Evolutionary conservation across 108 stramenopile genomes (phyloP).

Genomic region (Thalassiosira profunda): DNA sequence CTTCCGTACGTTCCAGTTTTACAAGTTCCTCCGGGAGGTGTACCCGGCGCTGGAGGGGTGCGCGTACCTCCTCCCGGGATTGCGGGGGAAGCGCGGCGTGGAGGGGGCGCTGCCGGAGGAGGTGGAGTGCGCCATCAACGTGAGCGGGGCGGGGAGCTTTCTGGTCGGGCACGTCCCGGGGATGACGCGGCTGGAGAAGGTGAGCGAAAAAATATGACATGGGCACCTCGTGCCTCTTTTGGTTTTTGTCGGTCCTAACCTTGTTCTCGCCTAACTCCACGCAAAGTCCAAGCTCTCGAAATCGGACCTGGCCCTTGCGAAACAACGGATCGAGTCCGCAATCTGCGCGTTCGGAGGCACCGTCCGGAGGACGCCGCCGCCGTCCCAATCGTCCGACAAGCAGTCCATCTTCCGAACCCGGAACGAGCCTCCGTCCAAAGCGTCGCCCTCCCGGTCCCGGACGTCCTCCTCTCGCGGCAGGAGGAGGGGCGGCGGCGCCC

Average conservation of each 20-base stretch:
- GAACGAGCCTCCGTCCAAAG: neutral
- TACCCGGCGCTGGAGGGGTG: slow-evolving; percentile 55
- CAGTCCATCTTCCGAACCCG: slow-evolving; percentile 33
- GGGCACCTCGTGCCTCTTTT: neutral
- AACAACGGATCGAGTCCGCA: slow-evolving; percentile 62
- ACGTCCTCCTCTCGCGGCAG: slow-evolving; percentile 5
- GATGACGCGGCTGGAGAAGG: slow-evolving; percentile 4
- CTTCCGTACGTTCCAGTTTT: neutral
- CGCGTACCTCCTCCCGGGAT: slow-evolving; percentile 55
- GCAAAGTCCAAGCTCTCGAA: slow-evolving; percentile 1
- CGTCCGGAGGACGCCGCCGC: slow-evolving; percentile 15
- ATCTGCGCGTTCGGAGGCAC: slow-evolving; percentile 82
- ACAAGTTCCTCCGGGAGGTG: slow-evolving; percentile 18
- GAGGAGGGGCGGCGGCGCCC: neutral
- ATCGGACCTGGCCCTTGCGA: slow-evolving; percentile 51
- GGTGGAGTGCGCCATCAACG: slow-evolving; percentile 20
- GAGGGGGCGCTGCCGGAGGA: neutral
- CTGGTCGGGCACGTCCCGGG: slow-evolving; percentile 3
- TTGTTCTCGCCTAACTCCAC: neutral
- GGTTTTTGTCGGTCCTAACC: neutral
- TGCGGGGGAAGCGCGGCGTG: slow-evolving; percentile 1
- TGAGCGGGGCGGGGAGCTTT: slow-evolving; percentile 40
- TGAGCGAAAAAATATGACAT: neutral
- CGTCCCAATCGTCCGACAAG: neutral
- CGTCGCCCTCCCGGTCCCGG: neutral